phyloP scores from a whole-genome alignment of 2,329 filamentous ascomycete species.

The Huntiella decipiens region DNA sequence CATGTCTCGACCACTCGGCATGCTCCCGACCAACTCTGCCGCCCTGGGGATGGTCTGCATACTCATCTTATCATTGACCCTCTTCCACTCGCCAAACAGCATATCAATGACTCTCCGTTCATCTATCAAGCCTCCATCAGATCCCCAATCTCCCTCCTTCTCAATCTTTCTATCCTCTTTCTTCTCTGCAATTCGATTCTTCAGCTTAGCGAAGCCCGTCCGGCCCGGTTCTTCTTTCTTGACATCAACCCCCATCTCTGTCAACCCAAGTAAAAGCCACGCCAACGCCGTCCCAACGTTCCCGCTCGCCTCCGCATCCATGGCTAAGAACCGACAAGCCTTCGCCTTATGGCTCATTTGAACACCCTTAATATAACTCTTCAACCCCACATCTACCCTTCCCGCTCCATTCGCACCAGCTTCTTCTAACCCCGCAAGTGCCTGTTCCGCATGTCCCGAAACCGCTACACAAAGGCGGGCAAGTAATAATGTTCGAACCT shows the following conservation, averaged over 20 bases:
- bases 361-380: constrained; percentile 60
- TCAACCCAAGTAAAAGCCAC: constrained; percentile 63
- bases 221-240: constrained; percentile 24
- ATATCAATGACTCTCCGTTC: constrained; percentile 73
- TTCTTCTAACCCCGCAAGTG: constrained; percentile 31
- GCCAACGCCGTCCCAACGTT: constrained; percentile 72
- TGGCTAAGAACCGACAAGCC: constrained; percentile 75
- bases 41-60: constrained; percentile 57
- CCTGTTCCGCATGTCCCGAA: constrained; percentile 67
- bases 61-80: constrained; percentile 82
- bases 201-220: constrained; percentile 44
- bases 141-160: constrained; percentile 53
- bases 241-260: constrained; percentile 49
- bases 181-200: constrained; percentile 57
- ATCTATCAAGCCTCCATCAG: constrained; percentile 68
- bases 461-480: constrained; percentile 75
- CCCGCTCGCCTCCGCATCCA: constrained; percentile 69
- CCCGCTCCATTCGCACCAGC: constrained; percentile 14
- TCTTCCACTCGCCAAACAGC: constrained; percentile 75
- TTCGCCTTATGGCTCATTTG: constrained; percentile 59
- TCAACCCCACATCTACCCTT: constrained; percentile 44
- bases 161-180: constrained; percentile 65
- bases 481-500: constrained; percentile 74
- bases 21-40: constrained; percentile 51
- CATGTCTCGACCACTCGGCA: constrained; percentile 80